Evolutionary conservation across 805 yeast species (phyloP).

Genomic region (Spencermartinsiella europaea): DNA sequence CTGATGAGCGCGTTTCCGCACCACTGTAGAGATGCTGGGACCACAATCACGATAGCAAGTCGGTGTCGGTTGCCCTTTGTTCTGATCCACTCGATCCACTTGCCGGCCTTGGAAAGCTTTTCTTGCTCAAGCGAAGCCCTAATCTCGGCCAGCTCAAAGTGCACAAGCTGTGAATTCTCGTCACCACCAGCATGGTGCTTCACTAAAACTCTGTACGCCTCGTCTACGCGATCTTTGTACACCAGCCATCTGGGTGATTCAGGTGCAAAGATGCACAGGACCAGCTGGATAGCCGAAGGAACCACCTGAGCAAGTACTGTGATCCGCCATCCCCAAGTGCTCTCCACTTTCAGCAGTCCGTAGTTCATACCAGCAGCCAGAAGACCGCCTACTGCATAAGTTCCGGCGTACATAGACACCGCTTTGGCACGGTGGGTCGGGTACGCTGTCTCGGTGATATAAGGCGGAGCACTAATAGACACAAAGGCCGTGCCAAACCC

Average conservation of each 20-base stretch:
- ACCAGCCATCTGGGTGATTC: conserved; percentile 44
- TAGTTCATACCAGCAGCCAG: conserved; percentile 14
- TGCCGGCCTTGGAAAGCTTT: conserved; percentile 4
- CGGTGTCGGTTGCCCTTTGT: conserved; percentile 8
- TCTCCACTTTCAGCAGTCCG: conserved; percentile 8
- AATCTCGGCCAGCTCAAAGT: conserved; percentile 13
- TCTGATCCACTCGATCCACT: conserved; percentile 7
- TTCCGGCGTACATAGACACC: conserved; percentile 19
- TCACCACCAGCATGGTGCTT: conserved; percentile 7
- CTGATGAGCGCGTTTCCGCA: conserved; percentile 15
- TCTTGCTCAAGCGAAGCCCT: conserved; percentile 12
- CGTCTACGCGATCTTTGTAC: conserved; percentile 37
- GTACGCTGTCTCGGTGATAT: conserved; percentile 70
- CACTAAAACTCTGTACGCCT: conserved; percentile 33
- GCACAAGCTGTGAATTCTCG: conserved; percentile 4
- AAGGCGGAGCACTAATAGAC: conserved; percentile 79
- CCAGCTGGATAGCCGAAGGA: conserved; percentile 11
- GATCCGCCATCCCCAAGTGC: conserved; percentile 18
- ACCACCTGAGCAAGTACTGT: conserved; percentile 19
- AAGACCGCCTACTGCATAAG: conserved; percentile 9
- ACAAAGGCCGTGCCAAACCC: conserved; percentile 60
- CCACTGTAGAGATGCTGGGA: conserved; percentile 11
- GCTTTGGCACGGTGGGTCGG: conserved; percentile 58
- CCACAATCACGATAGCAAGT: conserved; percentile 4
- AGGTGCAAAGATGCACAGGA: conserved; percentile 41